Evolutionary conservation across 345 rosid genomes (phyloP), one percentile per base, ranked within the genome.

Genomic region (Salix exigua): DNA sequence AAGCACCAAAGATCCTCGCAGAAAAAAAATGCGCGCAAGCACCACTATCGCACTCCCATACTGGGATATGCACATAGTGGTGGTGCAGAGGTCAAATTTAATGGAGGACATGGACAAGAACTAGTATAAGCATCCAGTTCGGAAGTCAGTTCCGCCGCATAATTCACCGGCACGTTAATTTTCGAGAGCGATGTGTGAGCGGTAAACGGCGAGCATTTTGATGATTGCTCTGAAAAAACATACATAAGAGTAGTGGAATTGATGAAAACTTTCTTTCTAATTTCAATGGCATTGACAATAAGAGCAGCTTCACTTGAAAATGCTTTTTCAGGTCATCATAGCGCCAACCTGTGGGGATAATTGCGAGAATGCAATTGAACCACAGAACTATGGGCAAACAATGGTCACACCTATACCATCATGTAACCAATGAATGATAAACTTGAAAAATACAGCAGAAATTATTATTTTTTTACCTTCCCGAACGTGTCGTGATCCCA

Each of bases 401-500:
- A 58, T 58, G 62, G 9, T 58, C 28, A 9, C 62, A 58, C 4
- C 28, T n/a, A 12, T 58, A 58, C 44, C 35, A 18, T 68, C 19
- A 12, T 33, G 50, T n/a, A 23, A 68, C n/a, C 40, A 66, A 12
- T 25, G 42, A 37, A 37, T 66, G 51, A 40, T 11, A 17, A 68
- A 16, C 17, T 38, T 38, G 48, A 68, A 37, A 68, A 38, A 23
- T 38, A 11, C 25, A 9, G 68, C 55, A 50, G 23, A 48, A 30
- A 28, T 44, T 25, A 38, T 75, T 55, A 8, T n/a, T 55, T 55
- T 3, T n/a, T 9, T 88, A 96, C 99, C 97, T 96, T 96, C 80
- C 99, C 98, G 79, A 94, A 96, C 60, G 99, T 91, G 87, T 96
- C 99, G 50, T 96, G 98, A 83, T 96, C 99, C 86, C 87, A 93